Conservation (phyloP, 2,329 filamentous ascomycete genomes). For the Cladosporium sp. region DNA sequence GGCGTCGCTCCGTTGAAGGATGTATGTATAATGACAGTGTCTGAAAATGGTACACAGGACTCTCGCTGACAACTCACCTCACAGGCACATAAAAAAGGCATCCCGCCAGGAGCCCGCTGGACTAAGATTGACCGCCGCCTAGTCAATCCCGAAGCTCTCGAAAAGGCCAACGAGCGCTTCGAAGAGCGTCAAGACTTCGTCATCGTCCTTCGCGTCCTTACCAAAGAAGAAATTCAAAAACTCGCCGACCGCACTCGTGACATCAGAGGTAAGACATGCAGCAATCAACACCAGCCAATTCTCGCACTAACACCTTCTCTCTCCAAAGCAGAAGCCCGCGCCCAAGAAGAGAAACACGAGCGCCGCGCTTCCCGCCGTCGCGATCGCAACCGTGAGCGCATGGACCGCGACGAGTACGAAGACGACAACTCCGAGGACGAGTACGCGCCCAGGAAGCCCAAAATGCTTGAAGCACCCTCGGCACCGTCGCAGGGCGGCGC, state of each 20-base stretch:
- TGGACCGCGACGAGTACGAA: slow-evolving; percentile 36
- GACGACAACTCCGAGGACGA: slow-evolving; percentile 38
- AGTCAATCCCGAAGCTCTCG: slow-evolving; percentile 85
- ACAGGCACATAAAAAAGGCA: slow-evolving; percentile 39
- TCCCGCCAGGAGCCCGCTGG: slow-evolving; percentile 74
- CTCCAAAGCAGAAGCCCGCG: slow-evolving; percentile 21
- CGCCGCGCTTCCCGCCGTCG: slow-evolving; percentile 29
- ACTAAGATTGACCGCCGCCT: slow-evolving; percentile 87
- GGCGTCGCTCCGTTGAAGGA: slow-evolving; percentile 94
- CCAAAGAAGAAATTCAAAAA: slow-evolving; percentile 83
- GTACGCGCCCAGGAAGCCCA: slow-evolving; percentile 31
- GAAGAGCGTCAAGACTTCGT: slow-evolving; percentile 93
- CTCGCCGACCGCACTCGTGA: slow-evolving; percentile 80
- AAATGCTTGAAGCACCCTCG: slow-evolving; percentile 38
- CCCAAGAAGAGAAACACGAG: slow-evolving; percentile 31
- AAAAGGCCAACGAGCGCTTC: slow-evolving; percentile 83
- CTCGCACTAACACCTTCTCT: slow-evolving; percentile 5
- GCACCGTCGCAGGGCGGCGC: slow-evolving; percentile 16
- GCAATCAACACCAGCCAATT: neutral
- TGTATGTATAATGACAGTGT: slow-evolving; percentile 31
- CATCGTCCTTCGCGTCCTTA: slow-evolving; percentile 84
- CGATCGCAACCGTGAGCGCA: slow-evolving; percentile 30
- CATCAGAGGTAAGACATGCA: slow-evolving; percentile 58
- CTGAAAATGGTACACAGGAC: neutral
- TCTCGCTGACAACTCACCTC: slow-evolving; percentile 19